Evolutionary conservation across 1,284 basidiomycete species (phyloP).

Genomic region (Pseudozyma pruni): DNA sequence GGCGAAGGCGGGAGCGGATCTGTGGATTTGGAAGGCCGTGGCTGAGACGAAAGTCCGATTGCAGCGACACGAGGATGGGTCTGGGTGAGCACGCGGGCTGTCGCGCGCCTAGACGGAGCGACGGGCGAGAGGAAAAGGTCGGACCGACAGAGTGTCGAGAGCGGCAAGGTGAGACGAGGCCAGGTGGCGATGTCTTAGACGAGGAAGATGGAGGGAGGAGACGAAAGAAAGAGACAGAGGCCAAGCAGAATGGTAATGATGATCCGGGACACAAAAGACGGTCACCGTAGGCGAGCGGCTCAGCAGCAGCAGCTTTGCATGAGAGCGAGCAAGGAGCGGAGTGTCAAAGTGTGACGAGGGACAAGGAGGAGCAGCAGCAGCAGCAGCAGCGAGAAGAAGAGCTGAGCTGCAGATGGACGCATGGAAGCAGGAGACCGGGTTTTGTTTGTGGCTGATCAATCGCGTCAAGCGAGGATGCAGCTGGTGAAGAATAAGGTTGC

Average conservation of each 20-base stretch:
- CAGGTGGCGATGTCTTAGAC: no score
- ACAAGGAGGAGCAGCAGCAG: neutral
- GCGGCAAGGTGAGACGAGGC: no score
- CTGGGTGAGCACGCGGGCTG: no score
- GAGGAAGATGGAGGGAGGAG: conserved; percentile 1
- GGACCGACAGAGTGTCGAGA: no score
- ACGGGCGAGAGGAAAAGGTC: no score
- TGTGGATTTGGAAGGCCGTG: no score
- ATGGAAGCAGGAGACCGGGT: conserved; percentile 35
- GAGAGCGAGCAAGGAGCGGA: neutral
- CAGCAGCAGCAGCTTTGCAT: no score
- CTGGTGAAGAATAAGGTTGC: neutral
- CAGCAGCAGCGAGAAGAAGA: neutral
- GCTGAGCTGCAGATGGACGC: conserved; percentile 18
- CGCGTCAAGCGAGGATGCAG: conserved; percentile 12
- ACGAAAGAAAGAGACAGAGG: neutral
- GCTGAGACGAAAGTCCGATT: no score
- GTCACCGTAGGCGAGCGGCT: neutral
- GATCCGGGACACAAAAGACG: neutral
- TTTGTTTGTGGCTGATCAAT: conserved; percentile 31
- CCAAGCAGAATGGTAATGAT: no score
- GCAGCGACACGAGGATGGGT: no score
- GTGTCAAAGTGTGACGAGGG: neutral
- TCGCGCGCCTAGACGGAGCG: no score
- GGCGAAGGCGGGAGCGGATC: no score